A percentile compares a stretch with the other conserved stretches of the same genome.
Evolutionary conservation across 805 yeast species (phyloP).

Genomic region (Metschnikowia santaceciliae): DNA sequence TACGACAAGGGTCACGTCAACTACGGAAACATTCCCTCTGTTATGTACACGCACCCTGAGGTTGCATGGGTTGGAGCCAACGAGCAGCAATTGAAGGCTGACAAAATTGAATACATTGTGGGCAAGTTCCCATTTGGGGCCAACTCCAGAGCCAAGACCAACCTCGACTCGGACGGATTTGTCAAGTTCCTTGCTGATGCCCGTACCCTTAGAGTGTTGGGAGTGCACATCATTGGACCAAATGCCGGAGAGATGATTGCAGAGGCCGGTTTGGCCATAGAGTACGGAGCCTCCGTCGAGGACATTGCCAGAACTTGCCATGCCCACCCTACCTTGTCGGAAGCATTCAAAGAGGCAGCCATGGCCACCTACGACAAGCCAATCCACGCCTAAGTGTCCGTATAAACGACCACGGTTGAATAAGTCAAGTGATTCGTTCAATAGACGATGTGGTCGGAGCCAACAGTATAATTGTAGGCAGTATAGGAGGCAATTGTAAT

Average conservation of each 20-base stretch:
- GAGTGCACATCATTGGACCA: constrained; percentile 96
- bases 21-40: constrained; percentile 96
- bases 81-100: constrained; percentile 90
- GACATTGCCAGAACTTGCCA: constrained; percentile 97
- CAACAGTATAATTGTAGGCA: no score
- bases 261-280: constrained; percentile 95
- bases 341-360: constrained; percentile 98
- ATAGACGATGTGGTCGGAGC: no score
- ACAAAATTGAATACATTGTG: constrained; percentile 84
- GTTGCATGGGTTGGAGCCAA: constrained; percentile 99
- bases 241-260: constrained; percentile 99
- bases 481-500: no score
- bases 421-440: background rate
- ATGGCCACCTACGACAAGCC: constrained; percentile 89
- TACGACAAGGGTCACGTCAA: constrained; percentile 96
- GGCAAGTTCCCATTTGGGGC: constrained; percentile 99
- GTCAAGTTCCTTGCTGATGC: constrained; percentile 95
- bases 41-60: constrained; percentile 99
- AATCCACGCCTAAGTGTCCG: constrained; percentile 47
- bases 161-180: constrained; percentile 94
- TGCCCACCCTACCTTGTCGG: constrained; percentile 97
- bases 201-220: constrained; percentile 93
- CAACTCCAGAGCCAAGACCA: constrained; percentile 98
- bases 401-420: background rate
- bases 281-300: constrained; percentile 98